Evolutionary conservation across 2,329 filamentous ascomycete species (phyloP).

Genomic region (Truncatella angustata): DNA sequence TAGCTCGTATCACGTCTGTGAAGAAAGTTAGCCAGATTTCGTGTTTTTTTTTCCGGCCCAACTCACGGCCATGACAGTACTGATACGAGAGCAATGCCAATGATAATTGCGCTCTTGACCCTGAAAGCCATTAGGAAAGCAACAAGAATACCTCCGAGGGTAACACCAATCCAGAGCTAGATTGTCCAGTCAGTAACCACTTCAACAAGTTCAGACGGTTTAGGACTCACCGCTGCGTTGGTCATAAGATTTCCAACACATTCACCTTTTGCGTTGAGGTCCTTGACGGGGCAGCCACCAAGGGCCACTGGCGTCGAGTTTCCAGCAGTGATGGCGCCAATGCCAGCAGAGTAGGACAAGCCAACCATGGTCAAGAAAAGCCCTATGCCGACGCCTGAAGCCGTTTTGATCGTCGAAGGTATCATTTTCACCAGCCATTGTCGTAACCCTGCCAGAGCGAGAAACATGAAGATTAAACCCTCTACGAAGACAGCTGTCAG

Average conservation of each 20-base stretch:
- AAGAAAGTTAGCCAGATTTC: slow-evolving; percentile 13
- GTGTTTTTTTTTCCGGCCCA: slow-evolving; percentile 5
- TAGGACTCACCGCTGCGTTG: slow-evolving; percentile 60
- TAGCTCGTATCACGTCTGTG: slow-evolving; percentile 61
- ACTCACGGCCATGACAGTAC: slow-evolving; percentile 72
- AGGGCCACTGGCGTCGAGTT: slow-evolving; percentile 70
- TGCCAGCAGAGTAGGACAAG: slow-evolving; percentile 75
- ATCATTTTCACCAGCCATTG: slow-evolving; percentile 71
- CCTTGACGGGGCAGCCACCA: slow-evolving; percentile 66
- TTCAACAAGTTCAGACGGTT: not conserved
- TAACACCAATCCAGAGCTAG: slow-evolving; percentile 81
- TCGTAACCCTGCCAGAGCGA: slow-evolving; percentile 66
- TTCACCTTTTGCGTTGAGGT: slow-evolving; percentile 46
- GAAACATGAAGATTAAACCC: slow-evolving; percentile 62
- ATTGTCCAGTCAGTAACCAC: not conserved
- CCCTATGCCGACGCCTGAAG: slow-evolving; percentile 64
- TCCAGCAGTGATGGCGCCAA: slow-evolving; percentile 76
- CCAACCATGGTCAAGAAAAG: slow-evolving; percentile 64
- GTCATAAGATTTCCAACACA: slow-evolving; percentile 68
- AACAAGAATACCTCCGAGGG: slow-evolving; percentile 76
- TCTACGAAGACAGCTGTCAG: slow-evolving; percentile 65
- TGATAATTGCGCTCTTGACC: slow-evolving; percentile 72
- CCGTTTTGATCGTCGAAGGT: slow-evolving; percentile 63
- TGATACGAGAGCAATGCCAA: slow-evolving; percentile 70
- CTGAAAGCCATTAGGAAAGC: slow-evolving; percentile 78